Conservation (phyloP, 352 stramenopile species). For the Globisporangium barbulae region DNA sequence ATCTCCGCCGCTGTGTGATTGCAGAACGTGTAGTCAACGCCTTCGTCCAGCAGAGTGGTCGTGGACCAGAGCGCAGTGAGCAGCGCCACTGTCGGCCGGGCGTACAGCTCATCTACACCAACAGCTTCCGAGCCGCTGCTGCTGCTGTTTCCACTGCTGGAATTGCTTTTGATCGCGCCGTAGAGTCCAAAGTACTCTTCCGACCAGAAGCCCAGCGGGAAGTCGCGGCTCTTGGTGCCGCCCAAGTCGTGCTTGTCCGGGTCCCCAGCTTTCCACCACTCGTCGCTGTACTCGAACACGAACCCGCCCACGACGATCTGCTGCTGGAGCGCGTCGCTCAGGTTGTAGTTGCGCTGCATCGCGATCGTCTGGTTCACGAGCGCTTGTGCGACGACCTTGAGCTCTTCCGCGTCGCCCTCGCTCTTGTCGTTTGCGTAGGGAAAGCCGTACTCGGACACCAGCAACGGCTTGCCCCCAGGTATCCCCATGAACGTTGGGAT, state of each 20-base stretch:
- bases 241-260: slow-evolving; percentile 52
- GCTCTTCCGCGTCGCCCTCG: slow-evolving; percentile 34
- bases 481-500: slow-evolving; percentile 49
- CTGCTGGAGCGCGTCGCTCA: slow-evolving; percentile 37
- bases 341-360: slow-evolving; percentile 58
- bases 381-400: slow-evolving; percentile 39
- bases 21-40: slow-evolving; percentile 35
- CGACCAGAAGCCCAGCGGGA: slow-evolving; percentile 59
- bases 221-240: slow-evolving; percentile 36
- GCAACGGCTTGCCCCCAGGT: slow-evolving; percentile 38
- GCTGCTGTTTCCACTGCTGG: background rate
- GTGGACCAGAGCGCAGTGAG: slow-evolving; percentile 46
- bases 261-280: slow-evolving; percentile 70
- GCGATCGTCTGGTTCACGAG: slow-evolving; percentile 42
- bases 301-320: slow-evolving; percentile 64
- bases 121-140: slow-evolving; percentile 12
- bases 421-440: slow-evolving; percentile 51
- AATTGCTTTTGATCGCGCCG: slow-evolving; percentile 14
- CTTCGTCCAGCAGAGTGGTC: slow-evolving; percentile 31
- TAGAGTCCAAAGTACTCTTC: slow-evolving; percentile 69
- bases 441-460: slow-evolving; percentile 64
- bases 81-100: slow-evolving; percentile 49
- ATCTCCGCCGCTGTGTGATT: slow-evolving; percentile 5
- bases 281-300: slow-evolving; percentile 75
- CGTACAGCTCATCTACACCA: slow-evolving; percentile 31